These are phyloP conservation scores for Pythium folliculosum DNA, from an alignment of 352 stramenopile genomes.

Conservation along the genomic window DNA sequence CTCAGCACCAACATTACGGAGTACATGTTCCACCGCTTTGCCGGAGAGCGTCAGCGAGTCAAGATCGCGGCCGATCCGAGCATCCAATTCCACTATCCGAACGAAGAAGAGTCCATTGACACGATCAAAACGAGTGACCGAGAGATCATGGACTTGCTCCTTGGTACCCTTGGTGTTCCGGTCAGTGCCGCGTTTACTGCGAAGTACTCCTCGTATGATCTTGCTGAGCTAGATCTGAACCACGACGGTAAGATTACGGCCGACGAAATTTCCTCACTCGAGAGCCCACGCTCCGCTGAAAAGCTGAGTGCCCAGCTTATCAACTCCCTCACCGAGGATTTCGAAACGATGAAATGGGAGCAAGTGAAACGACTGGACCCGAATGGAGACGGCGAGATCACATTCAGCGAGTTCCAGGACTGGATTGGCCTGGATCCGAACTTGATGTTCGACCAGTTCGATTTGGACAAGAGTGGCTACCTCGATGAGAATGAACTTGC, in stretches of 20 bases:
- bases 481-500: slow-evolving; percentile 84
- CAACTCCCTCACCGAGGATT: slow-evolving; percentile 46
- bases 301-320: slow-evolving; percentile 49
- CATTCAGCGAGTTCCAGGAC: slow-evolving; percentile 61
- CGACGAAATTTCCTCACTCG: slow-evolving; percentile 48
- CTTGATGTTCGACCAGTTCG: slow-evolving; percentile 82
- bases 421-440: slow-evolving; percentile 77
- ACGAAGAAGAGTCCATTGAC: slow-evolving; percentile 48
- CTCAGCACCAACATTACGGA: slow-evolving; percentile 92
- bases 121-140: slow-evolving; percentile 58
- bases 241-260: slow-evolving; percentile 72
- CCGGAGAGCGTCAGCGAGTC: slow-evolving; percentile 42
- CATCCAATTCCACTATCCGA: slow-evolving; percentile 51
- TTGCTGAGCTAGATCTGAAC: slow-evolving; percentile 68
- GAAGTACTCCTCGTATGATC: slow-evolving; percentile 75
- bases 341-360: slow-evolving; percentile 58
- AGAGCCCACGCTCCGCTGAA: slow-evolving; percentile 30
- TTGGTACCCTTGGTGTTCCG: slow-evolving; percentile 67
- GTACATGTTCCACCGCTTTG: slow-evolving; percentile 75
- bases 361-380: slow-evolving; percentile 56
- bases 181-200: slow-evolving; percentile 50
- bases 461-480: slow-evolving; percentile 84
- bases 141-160: slow-evolving; percentile 59
- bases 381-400: slow-evolving; percentile 58
- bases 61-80: slow-evolving; percentile 45